Percentiles rank a stretch among this genome's conserved stretches.
Conservation (phyloP, 2,329 filamentous ascomycete genomes). For the Penicillium sp. region DNA sequence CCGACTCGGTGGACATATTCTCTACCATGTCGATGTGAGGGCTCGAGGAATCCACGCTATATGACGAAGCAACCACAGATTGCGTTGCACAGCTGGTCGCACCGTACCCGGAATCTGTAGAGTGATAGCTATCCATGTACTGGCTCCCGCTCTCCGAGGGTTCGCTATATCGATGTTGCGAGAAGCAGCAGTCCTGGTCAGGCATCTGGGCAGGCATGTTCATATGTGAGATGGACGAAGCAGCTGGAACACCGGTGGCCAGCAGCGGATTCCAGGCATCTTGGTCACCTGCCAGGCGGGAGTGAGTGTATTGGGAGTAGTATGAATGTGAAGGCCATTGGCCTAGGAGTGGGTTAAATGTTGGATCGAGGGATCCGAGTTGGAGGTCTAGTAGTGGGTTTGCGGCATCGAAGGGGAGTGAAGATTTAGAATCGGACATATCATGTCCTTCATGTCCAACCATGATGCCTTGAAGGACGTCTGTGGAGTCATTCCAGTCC, state of each 20-base stretch:
- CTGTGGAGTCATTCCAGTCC: conserved; percentile 27
- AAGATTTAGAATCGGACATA: conserved; percentile 5
- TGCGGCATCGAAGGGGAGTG: conserved; percentile 20
- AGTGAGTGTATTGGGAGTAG: conserved; percentile 22
- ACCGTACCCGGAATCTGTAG: conserved; percentile 40
- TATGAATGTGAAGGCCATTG: conserved; percentile 26
- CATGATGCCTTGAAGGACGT: conserved; percentile 38
- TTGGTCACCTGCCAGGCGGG: conserved; percentile 24
- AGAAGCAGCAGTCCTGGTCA: conserved; percentile 27
- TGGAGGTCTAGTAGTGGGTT: conserved; percentile 29
- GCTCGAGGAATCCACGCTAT: conserved; percentile 32
- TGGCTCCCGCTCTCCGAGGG: conserved; percentile 37
- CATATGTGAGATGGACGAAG: conserved; percentile 21
- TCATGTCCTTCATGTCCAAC: conserved; percentile 9
- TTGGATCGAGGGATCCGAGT: conserved; percentile 15
- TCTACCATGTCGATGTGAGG: conserved; percentile 27
- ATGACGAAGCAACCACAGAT: conserved; percentile 32
- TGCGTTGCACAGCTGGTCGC: conserved; percentile 31
- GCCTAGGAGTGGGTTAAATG: conserved; percentile 18
- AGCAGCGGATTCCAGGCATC: conserved; percentile 38
- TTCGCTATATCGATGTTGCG: conserved; percentile 28
- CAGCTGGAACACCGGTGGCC: conserved; percentile 27
- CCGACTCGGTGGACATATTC: conserved; percentile 20
- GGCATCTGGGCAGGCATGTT: conserved; percentile 18
- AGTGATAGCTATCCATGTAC: conserved; percentile 29